Evolutionary conservation across 2,329 filamentous ascomycete species (phyloP), one percentile per base, ranked within the genome.

Genomic region (Ambrosiella xylebori): DNA sequence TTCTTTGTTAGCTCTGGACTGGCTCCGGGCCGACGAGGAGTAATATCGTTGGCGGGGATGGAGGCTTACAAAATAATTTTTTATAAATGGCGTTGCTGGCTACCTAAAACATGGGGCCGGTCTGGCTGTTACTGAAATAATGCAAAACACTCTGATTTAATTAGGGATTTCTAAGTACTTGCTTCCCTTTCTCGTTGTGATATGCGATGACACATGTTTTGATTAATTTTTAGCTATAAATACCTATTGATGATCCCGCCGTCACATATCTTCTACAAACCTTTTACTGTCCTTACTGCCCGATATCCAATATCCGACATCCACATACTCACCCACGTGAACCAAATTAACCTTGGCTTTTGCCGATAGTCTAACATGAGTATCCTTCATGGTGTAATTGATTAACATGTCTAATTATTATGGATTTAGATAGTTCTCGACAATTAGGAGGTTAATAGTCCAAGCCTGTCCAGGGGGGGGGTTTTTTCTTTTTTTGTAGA

Each of bases 371-470:
- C 44, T 4, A 47, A 13, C 12, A 47, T 4, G 4, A 4, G 4
- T n/a, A 51, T 60, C 59, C 56, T 60, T 56, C 50, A 74, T 80
- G 69, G 70, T 70, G 62, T 70, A 72, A 66, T 75, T 77, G 75
- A 75, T 73, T 78, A 78, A 75, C 75, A 75, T 75, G 76, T 78
- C 71, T 73, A 75, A 77, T 75, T 78, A 75, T 78, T 78, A 77
- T n/a, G n/a, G 7, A 17, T 11, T 49, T n/a, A 27, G 27, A 27
- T 27, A 2, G 19, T 47, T 17, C 44, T 47, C 44, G n/a, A 15
- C 8, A 47, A 19, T 47, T 15, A 47, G n/a, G 44, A 47, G 44
- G 44, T 47, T 47, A 15, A 50, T 13, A 47, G 12, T 47, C 19
- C 11, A 47, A 47, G n/a, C 44, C 44, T 47, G 44, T 47, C 44